phyloP scores from a whole-genome alignment of 2,329 filamentous ascomycete genomes.

The Cercospora zeae-maydis region DNA sequence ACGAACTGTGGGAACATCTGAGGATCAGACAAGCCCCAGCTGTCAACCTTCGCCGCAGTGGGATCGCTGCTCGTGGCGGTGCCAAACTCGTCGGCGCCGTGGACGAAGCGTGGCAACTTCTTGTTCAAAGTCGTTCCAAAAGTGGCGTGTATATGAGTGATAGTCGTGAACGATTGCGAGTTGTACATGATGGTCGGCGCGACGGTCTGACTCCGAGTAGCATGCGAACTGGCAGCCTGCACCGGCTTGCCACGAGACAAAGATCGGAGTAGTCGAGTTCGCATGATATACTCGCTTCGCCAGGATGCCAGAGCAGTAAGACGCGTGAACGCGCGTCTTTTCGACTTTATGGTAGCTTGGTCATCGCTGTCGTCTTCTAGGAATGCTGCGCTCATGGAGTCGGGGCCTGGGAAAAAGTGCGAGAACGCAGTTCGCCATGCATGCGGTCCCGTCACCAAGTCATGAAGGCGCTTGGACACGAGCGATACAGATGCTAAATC shows the following conservation, averaged over 20 bases:
- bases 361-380: constrained; percentile 47
- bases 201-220: constrained; percentile 60
- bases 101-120: constrained; percentile 73
- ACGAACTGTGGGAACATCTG: constrained; percentile 73
- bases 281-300: constrained; percentile 90
- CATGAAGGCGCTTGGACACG: constrained; percentile 83
- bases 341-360: constrained; percentile 60
- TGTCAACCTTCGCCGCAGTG: constrained; percentile 67
- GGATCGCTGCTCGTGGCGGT: constrained; percentile 80
- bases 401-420: constrained; percentile 79
- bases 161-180: constrained; percentile 72
- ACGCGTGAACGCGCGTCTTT: constrained; percentile 75
- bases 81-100: constrained; percentile 76
- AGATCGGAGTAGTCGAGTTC: constrained; percentile 78
- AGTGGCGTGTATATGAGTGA: constrained; percentile 75
- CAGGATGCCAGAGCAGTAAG: constrained; percentile 83
- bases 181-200: constrained; percentile 79
- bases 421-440: constrained; percentile 92
- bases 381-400: constrained; percentile 47
- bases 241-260: constrained; percentile 75
- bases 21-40: constrained; percentile 76
- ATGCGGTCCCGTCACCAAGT: constrained; percentile 82
- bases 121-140: constrained; percentile 67
- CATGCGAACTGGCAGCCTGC: constrained; percentile 53
- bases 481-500: constrained; percentile 78